Evolutionary conservation across 2,329 filamentous ascomycete species (phyloP).

Genomic region (Biscogniauxia sp.): DNA sequence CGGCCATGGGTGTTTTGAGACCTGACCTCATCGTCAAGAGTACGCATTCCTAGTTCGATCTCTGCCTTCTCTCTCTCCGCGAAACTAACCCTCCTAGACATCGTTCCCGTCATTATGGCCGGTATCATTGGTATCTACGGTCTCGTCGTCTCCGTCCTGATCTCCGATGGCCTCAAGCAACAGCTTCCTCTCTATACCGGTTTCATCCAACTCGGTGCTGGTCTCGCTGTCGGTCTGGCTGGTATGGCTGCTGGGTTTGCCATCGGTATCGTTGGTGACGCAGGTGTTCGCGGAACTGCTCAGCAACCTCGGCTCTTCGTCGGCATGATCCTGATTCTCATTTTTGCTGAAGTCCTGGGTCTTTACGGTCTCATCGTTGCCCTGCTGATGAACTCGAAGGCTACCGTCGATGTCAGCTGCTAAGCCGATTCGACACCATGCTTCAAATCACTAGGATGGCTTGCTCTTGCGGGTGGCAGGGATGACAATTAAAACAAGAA

Average conservation of each 20-base stretch:
- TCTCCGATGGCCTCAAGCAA: constrained; percentile 76
- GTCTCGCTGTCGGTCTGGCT: constrained; percentile 76
- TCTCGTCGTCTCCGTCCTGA: constrained; percentile 82
- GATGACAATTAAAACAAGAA: constrained; percentile 19
- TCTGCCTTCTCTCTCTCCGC: not conserved
- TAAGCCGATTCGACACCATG: constrained; percentile 35
- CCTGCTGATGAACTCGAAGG: constrained; percentile 99
- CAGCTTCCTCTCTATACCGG: constrained; percentile 72
- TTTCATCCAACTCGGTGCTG: constrained; percentile 83
- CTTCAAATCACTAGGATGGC: constrained; percentile 7
- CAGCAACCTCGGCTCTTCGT: constrained; percentile 87
- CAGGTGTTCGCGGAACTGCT: constrained; percentile 82
- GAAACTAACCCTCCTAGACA: constrained; percentile 60
- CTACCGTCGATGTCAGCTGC: constrained; percentile 61
- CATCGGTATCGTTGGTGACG: constrained; percentile 85
- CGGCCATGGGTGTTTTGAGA: constrained; percentile 95
- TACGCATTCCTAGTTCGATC: constrained; percentile 50
- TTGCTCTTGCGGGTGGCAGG: constrained; percentile 7
- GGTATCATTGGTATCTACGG: constrained; percentile 99
- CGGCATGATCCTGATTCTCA: constrained; percentile 98
- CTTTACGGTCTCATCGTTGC: constrained; percentile 98
- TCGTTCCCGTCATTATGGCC: constrained; percentile 99
- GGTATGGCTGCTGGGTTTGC: constrained; percentile 83
- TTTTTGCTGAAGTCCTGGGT: constrained; percentile 99
- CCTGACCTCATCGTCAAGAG: constrained; percentile 99